Conservation (phyloP, 2,329 filamentous ascomycete species). For the Chaetomiaceae sp. region DNA sequence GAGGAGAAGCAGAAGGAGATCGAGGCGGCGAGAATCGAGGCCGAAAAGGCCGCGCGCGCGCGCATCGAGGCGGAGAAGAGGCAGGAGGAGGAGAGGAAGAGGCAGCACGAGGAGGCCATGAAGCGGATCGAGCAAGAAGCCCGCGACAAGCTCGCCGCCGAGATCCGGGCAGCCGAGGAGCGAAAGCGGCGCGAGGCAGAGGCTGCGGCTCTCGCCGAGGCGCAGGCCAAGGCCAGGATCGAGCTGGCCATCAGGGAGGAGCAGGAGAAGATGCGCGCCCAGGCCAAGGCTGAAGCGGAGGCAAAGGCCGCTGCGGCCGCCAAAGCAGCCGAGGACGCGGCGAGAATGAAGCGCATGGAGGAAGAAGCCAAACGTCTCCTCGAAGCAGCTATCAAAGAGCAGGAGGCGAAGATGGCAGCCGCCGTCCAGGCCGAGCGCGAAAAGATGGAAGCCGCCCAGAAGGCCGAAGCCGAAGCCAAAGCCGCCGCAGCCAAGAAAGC, state of each 20-base stretch:
- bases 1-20: constrained; percentile 45
- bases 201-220: constrained; percentile 27
- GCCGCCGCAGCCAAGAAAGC: constrained; percentile 34
- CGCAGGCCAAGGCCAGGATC: constrained; percentile 38
- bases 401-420: constrained; percentile 33
- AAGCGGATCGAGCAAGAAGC: constrained; percentile 32
- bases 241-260: constrained; percentile 44
- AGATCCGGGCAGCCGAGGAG: constrained; percentile 33
- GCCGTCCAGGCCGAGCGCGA: constrained; percentile 35
- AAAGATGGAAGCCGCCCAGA: constrained; percentile 33
- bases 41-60: constrained; percentile 41
- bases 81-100: constrained; percentile 33
- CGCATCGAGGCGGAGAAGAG: constrained; percentile 36
- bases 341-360: constrained; percentile 36
- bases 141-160: constrained; percentile 35
- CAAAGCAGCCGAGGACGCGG: constrained; percentile 40
- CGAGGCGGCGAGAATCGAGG: constrained; percentile 42
- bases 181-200: constrained; percentile 38
- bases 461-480: constrained; percentile 37
- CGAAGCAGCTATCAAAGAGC: constrained; percentile 33
- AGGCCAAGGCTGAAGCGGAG: constrained; percentile 39
- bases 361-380: constrained; percentile 32
- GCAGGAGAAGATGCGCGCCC: constrained; percentile 42
- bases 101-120: constrained; percentile 32
- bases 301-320: constrained; percentile 45